Conservation (phyloP, 352 stramenopile species). For the Halophytophthora batemanensis region DNA sequence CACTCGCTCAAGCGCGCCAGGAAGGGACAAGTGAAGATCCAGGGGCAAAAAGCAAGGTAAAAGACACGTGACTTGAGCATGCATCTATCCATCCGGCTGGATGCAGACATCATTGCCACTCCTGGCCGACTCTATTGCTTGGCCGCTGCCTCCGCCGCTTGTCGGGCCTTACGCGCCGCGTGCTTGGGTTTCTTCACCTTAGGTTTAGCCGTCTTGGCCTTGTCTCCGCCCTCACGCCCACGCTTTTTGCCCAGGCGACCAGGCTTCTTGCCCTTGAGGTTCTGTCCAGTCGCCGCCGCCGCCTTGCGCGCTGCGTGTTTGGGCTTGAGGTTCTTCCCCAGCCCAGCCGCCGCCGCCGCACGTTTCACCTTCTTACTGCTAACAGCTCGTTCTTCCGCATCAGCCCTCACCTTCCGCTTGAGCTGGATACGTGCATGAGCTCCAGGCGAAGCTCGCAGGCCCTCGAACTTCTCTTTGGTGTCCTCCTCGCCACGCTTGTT, state of each 20-base stretch:
- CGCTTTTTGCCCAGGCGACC: constrained; percentile 17
- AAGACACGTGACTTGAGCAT: no score
- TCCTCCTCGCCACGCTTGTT: constrained; percentile 62
- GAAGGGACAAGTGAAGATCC: no score
- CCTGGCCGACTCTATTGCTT: constrained; percentile 21
- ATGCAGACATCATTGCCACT: no score
- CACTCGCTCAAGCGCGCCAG: no score
- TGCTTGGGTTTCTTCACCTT: constrained; percentile 75
- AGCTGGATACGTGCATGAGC: constrained; percentile 55
- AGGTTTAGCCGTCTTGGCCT: constrained; percentile 21
- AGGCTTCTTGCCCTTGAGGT: constrained; percentile 20
- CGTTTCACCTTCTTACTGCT: constrained; percentile 36
- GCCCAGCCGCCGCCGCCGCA: constrained; percentile 6
- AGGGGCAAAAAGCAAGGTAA: no score
- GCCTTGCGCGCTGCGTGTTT: constrained; percentile 58
- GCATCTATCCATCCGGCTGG: no score
- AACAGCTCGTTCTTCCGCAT: constrained; percentile 9
- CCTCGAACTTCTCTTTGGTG: constrained; percentile 55
- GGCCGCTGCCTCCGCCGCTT: constrained; percentile 41
- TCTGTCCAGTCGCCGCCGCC: constrained; percentile 25
- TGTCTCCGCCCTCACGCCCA: constrained; percentile 19
- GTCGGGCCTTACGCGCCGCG: constrained; percentile 55
- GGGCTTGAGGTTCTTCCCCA: constrained; percentile 54
- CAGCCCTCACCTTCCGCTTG: constrained; percentile 49
- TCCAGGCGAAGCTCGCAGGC: constrained; percentile 43